Percentiles rank a stretch among this genome's conserved stretches.
phyloP scores from a whole-genome alignment of 257 asterid genomes.

The Phtheirospermum japonicum region DNA sequence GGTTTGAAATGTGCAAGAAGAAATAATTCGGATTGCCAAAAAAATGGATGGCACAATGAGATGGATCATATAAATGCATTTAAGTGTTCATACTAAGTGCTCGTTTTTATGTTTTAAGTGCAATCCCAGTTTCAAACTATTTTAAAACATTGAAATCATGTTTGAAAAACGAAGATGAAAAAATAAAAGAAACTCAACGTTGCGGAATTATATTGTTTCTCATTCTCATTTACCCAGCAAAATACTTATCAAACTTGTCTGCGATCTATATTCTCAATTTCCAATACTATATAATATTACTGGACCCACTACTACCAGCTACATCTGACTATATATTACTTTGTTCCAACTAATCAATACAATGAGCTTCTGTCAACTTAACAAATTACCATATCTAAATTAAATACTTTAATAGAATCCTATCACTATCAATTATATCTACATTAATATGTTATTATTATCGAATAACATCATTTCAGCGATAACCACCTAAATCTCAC shows the following conservation, averaged over 20 bases:
- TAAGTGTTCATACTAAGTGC: neutral
- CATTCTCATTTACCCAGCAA: neutral
- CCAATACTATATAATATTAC: neutral
- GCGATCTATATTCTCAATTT: neutral
- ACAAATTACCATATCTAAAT: neutral
- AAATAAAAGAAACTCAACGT: neutral
- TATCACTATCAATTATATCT: neutral
- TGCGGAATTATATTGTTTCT: neutral
- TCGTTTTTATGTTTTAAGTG: neutral
- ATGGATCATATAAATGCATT: constrained; percentile 12
- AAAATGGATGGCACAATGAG: neutral
- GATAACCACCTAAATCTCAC: neutral
- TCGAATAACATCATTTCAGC: neutral
- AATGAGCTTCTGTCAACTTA: neutral
- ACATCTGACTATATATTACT: neutral
- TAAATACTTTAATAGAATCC: neutral
- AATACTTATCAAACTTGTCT: neutral
- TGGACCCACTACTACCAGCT: neutral
- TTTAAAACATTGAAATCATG: neutral
- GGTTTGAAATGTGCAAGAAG: neutral
- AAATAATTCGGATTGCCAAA: neutral
- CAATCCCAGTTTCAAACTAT: neutral
- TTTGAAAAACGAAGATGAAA: neutral
- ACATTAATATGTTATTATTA: neutral
- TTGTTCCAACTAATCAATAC: neutral